Base-by-base conservation (phyloP, 768 basidiomycete species). In the Auriscalpium microsporum region DNA sequence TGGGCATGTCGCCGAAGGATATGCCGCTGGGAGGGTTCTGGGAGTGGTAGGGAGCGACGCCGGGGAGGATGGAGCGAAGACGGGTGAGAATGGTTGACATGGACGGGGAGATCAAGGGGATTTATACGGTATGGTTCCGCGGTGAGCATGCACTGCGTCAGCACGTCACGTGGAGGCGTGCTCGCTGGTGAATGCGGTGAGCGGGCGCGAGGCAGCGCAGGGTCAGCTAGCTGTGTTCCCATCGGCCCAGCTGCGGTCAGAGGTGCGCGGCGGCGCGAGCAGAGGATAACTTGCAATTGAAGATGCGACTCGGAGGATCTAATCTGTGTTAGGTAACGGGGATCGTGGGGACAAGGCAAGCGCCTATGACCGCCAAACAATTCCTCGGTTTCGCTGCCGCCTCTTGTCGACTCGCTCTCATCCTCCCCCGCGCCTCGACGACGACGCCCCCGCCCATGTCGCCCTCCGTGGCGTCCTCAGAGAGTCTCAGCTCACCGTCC, bases 401-500 rank as follows among this genome's bases (percentile, higher is more conserved):
- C 28, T 28, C 23, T 28, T 28, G 23, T 28, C 23, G 23, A 28
- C 23, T 28, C n/a, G 52, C 45, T 13, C 42, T 21, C 52, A 23
- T 33, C 13, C 11, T 33, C 28, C 40, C 38, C 52, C 28, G 40
- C 40, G 33, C 53, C 10, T 33, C 45, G 45, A 17, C 53, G 16
- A 34, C 17, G 16, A 38, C 53, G 34, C 28, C 28, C 28, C 35
- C 14, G 40, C 40, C 45, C 33, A 60, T 58, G 80, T 71, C 79
- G 64, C 75, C 75, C 73, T 81, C 85, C 40, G 75, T 80, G 58
- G 74, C 78, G 45, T 87, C 86, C 21, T 76, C 83, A 56, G 86
- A 78, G 56, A 77, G 83, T 14, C 75, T 84, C 58, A 81, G 81
- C 61, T 84, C 83, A 1, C 85, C 85, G 0, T 86, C 86, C 3